Percentiles rank a stretch among this genome's conserved stretches.
Conservation (phyloP, 1,284 basidiomycete genomes). For the Veloporphyrellus conicus region DNA sequence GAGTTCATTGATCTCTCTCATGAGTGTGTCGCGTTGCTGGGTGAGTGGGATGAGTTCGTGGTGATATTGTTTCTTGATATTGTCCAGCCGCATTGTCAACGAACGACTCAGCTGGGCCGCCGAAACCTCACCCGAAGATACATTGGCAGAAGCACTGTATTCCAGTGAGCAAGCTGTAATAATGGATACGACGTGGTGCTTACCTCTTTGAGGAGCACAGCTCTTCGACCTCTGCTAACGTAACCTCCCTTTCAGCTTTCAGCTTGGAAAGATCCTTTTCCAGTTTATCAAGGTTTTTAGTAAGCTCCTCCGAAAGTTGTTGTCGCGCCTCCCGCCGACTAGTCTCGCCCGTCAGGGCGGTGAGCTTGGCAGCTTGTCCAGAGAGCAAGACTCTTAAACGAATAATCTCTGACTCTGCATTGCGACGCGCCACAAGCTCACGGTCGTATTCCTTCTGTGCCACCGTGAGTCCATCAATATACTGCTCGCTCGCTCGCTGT, state of each 20-base stretch:
- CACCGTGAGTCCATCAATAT: conserved; percentile 86
- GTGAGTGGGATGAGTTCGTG: conserved; percentile 82
- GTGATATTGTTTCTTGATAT: conserved; percentile 82
- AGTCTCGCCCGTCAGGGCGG: conserved; percentile 76
- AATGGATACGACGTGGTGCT: conserved; percentile 6
- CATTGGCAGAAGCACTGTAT: conserved; percentile 24
- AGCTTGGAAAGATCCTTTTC: conserved; percentile 86
- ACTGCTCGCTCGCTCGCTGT: conserved; percentile 84
- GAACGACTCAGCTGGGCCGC: conserved; percentile 61
- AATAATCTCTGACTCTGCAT: conserved; percentile 89
- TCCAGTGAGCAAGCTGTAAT: conserved; percentile 19
- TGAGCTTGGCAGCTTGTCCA: conserved; percentile 84
- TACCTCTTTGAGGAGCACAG: conserved; percentile 72
- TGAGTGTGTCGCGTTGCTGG: conserved; percentile 73
- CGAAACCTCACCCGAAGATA: conserved; percentile 38
- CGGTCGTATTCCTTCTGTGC: conserved; percentile 92
- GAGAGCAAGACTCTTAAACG: conserved; percentile 80
- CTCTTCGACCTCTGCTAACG: conserved; percentile 90
- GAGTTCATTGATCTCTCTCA: conserved; percentile 84
- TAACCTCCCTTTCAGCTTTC: conserved; percentile 85
- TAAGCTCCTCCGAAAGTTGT: conserved; percentile 75
- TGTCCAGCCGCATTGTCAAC: conserved; percentile 84
- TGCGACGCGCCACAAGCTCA: conserved; percentile 80
- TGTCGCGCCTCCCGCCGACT: conserved; percentile 74
- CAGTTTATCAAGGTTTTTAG: conserved; percentile 70